Evolutionary conservation across 805 yeast species (phyloP), one percentile per base, ranked within the genome.

Genomic region (Hanseniaspora clermontiae): DNA sequence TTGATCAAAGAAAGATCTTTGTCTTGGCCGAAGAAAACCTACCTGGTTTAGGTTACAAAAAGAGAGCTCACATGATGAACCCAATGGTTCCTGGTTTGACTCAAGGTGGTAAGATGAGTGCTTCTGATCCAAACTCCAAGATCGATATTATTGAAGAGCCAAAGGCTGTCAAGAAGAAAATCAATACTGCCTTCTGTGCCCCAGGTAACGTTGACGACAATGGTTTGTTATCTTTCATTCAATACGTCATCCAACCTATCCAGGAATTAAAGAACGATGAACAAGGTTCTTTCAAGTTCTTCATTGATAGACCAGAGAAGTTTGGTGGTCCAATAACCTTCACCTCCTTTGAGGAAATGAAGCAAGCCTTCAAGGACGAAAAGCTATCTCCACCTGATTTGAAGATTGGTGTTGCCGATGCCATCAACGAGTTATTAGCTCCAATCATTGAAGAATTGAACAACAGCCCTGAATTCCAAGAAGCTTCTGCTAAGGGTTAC

Each of bases 101-200:
- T 36, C 96, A 90, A 72, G 97, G 97, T 64, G 98, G 95, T 65
- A 93, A 93, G 70, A 93, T 93, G 99, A 87, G 96, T 64, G 96
- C 98, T 1, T 87, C 96, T 38, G 98, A 93, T 74, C 97, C 98
- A 64, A 93, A 89, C 76, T 90, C 97, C 57, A 93, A 93, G 73
- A 89, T 93, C 61, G 98, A 93, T 66, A 70, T 93, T 39, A 73
- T 90, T 59, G 99, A 93, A 70, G 91, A 84, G 49, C 95, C 96
- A 63, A 85, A 85, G 67, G 71, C 73, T 36, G 93, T 93, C 57
- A 84, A 82, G 72, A 91, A 91, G 82, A 93, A 93, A 78, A 81
- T 93, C 64, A 80, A 81, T 63, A 79, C 86, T 65, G 98, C 99
- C 1, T 91, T 78, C 76, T 93, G 97, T 74, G 90, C 95, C 27